Base-by-base conservation (phyloP, 228 moss, liverwort and hornwort species). In the Sphagnum fallax region DNA sequence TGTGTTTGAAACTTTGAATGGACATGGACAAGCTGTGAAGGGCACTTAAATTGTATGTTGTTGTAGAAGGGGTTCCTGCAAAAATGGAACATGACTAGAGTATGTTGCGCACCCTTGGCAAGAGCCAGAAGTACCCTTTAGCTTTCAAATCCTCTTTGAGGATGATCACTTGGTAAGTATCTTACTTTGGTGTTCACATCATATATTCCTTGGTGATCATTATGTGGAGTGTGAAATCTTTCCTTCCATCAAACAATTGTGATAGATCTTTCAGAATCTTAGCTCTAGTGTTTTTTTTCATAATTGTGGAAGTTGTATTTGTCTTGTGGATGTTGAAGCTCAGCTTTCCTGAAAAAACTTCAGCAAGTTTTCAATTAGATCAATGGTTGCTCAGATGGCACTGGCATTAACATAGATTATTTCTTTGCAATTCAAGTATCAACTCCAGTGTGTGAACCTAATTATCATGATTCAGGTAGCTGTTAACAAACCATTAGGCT, bases 51-150 rank as follows among this genome's bases (percentile, higher is more conserved):
- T 60, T 15, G 12, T 11, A 11, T 60, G 12, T 15, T 60, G 15
- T 15, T 60, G 32, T 32, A 32, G 2, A 32, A 12, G 2, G 68
- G 8, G 52, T 66, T 5, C 75, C 60, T 51, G 68, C 71, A 91
- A 87, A 80, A 66, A 32, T 65, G 97, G 87, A 75, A 67, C 74
- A 76, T 55, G 66, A 8, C 79, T 91, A 58, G 83, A 76, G 66
- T 97, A 93, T 63, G 85, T 82, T 68, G 82, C 87, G 67, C 73
- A 88, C 70, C 90, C 93, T 53, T 93, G 93, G 97, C 83, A 68
- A 62, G 90, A 97, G 72, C 91, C 88, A 8, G 75, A 84, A 66
- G 88, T 88, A 58, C 93, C 90, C 6, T 78, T 81, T 80, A 61
- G 66, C 57, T 65, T 93, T 60, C 75, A 78, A 63, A 73, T 97